phyloP scores from a whole-genome alignment of 176 grass and related monocot genomes.

The Poa annua region DNA sequence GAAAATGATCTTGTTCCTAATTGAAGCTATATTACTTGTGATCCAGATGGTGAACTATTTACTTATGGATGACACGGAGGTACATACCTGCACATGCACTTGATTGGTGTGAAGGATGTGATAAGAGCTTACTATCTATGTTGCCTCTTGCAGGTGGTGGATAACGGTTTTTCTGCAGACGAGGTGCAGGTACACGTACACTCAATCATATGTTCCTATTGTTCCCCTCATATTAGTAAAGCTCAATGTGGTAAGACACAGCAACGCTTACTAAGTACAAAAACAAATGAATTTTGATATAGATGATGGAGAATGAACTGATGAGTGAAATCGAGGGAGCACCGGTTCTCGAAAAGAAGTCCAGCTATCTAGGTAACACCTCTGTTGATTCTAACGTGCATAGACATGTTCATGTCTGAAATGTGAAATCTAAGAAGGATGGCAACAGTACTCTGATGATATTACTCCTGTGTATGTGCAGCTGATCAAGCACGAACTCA shows the following conservation, averaged over 20 bases:
- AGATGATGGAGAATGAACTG: constrained; percentile 49
- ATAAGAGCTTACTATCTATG: background rate
- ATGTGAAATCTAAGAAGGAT: background rate
- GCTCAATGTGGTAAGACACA: background rate
- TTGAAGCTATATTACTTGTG: background rate
- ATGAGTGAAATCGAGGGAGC: constrained; percentile 17
- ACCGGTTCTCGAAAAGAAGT: background rate
- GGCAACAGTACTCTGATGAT: background rate
- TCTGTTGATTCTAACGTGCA: background rate
- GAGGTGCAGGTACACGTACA: constrained; percentile 37
- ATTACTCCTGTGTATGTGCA: background rate
- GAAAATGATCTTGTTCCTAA: background rate
- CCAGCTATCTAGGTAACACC: background rate
- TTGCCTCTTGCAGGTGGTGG: constrained; percentile 40
- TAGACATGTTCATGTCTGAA: background rate
- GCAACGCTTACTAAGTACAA: background rate
- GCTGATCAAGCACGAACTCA: background rate
- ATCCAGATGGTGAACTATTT: constrained; percentile 27
- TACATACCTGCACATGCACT: constrained; percentile 26
- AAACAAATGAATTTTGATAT: background rate
- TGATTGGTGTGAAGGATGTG: constrained; percentile 7
- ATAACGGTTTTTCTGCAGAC: background rate
- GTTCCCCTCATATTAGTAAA: background rate
- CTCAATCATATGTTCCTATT: background rate
- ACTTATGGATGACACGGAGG: constrained; percentile 45